Evolutionary conservation across 441 rosid genomes (phyloP), one percentile per base, ranked within the genome.

Genomic region (Pelargonium citronellum): DNA sequence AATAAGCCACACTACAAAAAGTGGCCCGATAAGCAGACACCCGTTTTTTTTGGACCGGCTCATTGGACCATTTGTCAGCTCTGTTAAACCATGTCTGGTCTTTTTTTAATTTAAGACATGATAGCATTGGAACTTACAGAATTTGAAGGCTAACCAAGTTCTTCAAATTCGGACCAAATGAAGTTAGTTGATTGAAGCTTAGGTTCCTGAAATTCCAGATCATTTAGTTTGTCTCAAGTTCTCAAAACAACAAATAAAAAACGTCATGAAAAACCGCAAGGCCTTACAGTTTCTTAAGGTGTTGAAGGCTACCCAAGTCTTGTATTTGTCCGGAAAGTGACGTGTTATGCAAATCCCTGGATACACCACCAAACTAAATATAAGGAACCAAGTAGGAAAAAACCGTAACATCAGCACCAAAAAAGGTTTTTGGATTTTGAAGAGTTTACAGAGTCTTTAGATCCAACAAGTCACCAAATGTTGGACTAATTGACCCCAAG

Each of bases 381-480:
- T 13, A 41, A 64, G 39, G 19, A 71, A 22, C 58, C 8, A 27
- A 7, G 37, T 65, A 74, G 37, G 66, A 44, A 61, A 61, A 66
- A 27, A 34, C 46, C 17, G 12, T 13, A 4, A 46, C 13, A 62
- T 17, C 5, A 24, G 72, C 27, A 51, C 20, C 44, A 67, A 13
- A 63, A 1, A 67, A 69, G n/a, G 15, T 16, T 9, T 62, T 37
- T 10, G 13, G 13, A 43, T 19, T 34, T 9, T 5, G 27, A 68
- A 68, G 71, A 67, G 16, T 73, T 85, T 87, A 93, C 98, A 93
- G 87, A 74, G 77, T 83, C 63, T 81, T 91, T 73, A 93, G 95
- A 81, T 91, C 91, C 66, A 91, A 71, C 71, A 93, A 80, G 89
- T 93, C 98, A n/a, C 96, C 95, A 73, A 91, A 91, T 49, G 95